Percentiles rank a stretch among this genome's conserved stretches.
Evolutionary conservation across 208 protist species (phyloP).

Genomic region (Leishmania braziliensis): DNA sequence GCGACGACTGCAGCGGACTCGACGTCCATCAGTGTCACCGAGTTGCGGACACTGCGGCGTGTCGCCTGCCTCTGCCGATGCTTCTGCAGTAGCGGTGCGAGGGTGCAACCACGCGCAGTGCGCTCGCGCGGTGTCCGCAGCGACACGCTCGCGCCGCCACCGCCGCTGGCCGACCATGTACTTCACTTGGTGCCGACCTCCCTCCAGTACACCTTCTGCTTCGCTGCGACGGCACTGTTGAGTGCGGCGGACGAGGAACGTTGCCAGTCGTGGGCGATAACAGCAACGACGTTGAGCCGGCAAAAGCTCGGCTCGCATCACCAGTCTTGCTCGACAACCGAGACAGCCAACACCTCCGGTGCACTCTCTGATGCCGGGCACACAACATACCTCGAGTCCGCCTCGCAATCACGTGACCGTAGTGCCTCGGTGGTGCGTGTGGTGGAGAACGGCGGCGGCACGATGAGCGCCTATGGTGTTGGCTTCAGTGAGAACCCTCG

Average conservation of each 20-base stretch:
- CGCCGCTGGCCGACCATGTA: conserved; percentile 29
- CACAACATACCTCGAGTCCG: conserved; percentile 24
- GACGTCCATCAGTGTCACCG: conserved; percentile 19
- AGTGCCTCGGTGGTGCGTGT: conserved; percentile 23
- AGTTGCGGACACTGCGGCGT: conserved; percentile 22
- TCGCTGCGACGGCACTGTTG: conserved; percentile 42
- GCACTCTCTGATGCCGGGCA: conserved; percentile 31
- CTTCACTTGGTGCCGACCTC: conserved; percentile 28
- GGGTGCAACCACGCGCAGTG: conserved; percentile 12
- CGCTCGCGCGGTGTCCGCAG: not conserved
- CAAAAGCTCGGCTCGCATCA: not conserved
- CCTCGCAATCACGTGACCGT: conserved; percentile 21
- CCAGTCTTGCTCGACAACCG: conserved; percentile 22
- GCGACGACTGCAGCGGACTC: not conserved
- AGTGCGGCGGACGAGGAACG: conserved; percentile 32
- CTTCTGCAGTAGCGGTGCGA: conserved; percentile 17
- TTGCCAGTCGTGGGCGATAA: conserved; percentile 31
- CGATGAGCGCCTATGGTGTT: not conserved
- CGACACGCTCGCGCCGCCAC: conserved; percentile 17
- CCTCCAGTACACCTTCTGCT: conserved; percentile 50
- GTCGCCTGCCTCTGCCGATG: conserved; percentile 34
- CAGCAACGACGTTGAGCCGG: conserved; percentile 12
- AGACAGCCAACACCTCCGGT: conserved; percentile 36
- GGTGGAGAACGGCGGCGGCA: conserved; percentile 11
- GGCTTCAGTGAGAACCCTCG: conserved; percentile 21